These are phyloP conservation scores for Entomortierella lignicola DNA, from an alignment of 192 early-diverging fungal species.

Conservation along the genomic window DNA sequence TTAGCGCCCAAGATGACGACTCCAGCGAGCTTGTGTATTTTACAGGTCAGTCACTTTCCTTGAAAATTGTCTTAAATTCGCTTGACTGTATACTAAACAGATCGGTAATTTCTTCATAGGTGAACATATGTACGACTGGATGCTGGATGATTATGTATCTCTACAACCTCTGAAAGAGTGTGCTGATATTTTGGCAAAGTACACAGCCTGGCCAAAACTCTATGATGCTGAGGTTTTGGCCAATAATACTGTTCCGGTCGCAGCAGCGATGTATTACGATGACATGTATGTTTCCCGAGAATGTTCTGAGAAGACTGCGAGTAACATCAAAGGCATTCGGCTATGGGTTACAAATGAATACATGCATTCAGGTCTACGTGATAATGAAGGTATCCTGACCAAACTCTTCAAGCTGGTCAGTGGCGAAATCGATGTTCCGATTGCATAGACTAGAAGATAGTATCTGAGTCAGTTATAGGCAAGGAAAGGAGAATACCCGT, in stretches of 20 bases:
- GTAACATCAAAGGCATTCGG: constrained; percentile 61
- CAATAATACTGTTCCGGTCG: constrained; percentile 64
- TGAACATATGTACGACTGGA: constrained; percentile 76
- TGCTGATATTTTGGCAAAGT: constrained; percentile 67
- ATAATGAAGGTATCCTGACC: constrained; percentile 61
- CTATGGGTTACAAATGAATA: constrained; percentile 79
- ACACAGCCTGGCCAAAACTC: constrained; percentile 63
- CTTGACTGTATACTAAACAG: background rate
- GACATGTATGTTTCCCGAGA: constrained; percentile 78
- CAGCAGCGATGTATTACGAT: constrained; percentile 74
- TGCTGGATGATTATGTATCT: constrained; percentile 78
- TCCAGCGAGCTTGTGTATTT: constrained; percentile 66
- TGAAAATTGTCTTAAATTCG: no score
- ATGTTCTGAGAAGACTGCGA: constrained; percentile 68
- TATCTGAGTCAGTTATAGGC: no score
- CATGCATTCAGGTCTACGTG: constrained; percentile 71
- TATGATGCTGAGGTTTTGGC: constrained; percentile 63
- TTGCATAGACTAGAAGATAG: constrained; percentile 12
- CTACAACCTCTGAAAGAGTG: constrained; percentile 68
- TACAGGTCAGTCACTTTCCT: constrained; percentile 53
- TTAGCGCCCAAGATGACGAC: constrained; percentile 56
- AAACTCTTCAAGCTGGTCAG: constrained; percentile 69
- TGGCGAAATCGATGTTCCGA: constrained; percentile 59
- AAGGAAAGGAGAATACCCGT: no score
- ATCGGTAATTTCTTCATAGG: constrained; percentile 27